These are phyloP conservation scores for Cerrena zonata DNA, from an alignment of 1,284 basidiomycete genomes.

Conservation along the genomic window DNA sequence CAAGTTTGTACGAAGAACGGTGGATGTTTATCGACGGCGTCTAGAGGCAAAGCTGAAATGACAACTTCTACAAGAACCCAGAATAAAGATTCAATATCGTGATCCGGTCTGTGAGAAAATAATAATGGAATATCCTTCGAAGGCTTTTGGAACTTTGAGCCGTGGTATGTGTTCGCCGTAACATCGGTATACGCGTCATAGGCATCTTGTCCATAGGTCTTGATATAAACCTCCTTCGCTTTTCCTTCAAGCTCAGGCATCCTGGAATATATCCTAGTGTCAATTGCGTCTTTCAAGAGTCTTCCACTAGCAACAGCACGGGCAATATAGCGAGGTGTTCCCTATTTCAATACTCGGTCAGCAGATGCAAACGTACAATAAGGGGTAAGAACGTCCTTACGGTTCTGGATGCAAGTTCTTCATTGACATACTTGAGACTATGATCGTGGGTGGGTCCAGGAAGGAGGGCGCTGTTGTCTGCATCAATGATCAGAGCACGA, in stretches of 20 bases:
- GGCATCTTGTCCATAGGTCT: neutral
- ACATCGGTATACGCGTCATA: conserved; percentile 5
- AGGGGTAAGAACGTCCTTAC: conserved; percentile 1
- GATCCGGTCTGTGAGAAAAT: conserved; percentile 6
- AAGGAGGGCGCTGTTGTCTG: conserved; percentile 4
- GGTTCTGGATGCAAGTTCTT: conserved; percentile 3
- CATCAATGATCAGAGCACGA: conserved; percentile 8
- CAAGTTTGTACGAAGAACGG: neutral
- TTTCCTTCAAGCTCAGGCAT: conserved; percentile 9
- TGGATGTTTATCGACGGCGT: neutral
- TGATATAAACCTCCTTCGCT: conserved; percentile 5
- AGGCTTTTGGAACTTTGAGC: neutral
- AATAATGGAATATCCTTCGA: neutral
- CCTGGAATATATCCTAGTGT: neutral
- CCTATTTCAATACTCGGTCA: conserved; percentile 6
- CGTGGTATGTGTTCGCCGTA: neutral
- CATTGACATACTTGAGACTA: too few relatives aligned
- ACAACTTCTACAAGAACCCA: neutral
- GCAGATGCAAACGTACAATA: neutral
- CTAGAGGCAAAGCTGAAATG: neutral
- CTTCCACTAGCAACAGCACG: conserved; percentile 2
- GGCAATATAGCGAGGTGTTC: conserved; percentile 10
- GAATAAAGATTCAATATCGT: conserved; percentile 8
- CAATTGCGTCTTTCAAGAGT: neutral
- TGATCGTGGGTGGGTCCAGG: neutral